phyloP scores from a whole-genome alignment of 1,139 yeast species.

The Candida sanyaensis region DNA sequence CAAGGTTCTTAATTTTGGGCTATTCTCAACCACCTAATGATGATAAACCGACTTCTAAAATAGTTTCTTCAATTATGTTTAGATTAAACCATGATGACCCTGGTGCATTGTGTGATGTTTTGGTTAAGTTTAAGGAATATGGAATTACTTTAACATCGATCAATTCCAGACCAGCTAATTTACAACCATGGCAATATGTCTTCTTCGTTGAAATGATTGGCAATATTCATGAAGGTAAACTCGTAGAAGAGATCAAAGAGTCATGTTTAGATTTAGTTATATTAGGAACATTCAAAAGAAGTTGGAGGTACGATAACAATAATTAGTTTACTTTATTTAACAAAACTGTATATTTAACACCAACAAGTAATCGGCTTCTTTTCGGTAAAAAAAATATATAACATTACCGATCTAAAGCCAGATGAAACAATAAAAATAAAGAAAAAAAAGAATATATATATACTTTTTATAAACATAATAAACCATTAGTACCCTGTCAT shows the following conservation, averaged over 20 bases:
- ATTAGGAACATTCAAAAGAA: conserved; percentile 38
- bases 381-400: background rate
- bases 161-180: conserved; percentile 68
- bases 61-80: conserved; percentile 62
- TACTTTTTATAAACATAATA: background rate
- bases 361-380: background rate
- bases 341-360: background rate
- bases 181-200: conserved; percentile 77
- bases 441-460: too few relatives aligned
- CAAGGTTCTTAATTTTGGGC: conserved; percentile 76
- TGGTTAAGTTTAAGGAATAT: conserved; percentile 57
- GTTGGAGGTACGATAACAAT: conserved; percentile 24
- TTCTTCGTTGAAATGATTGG: conserved; percentile 72
- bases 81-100: conserved; percentile 68
- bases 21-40: conserved; percentile 16
- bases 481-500: background rate
- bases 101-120: conserved; percentile 73
- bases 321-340: background rate
- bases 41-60: conserved; percentile 8
- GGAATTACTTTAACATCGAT: conserved; percentile 71
- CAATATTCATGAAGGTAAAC: conserved; percentile 18
- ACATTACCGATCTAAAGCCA: background rate
- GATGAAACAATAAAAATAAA: background rate
- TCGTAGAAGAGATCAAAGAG: conserved; percentile 21
- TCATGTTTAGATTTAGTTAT: conserved; percentile 36